A percentile compares a stretch with the other conserved stretches of the same genome.
Evolutionary conservation across 2,329 filamentous ascomycete genomes (phyloP).

Genomic region (Phaeosphaeriaceae sp.): DNA sequence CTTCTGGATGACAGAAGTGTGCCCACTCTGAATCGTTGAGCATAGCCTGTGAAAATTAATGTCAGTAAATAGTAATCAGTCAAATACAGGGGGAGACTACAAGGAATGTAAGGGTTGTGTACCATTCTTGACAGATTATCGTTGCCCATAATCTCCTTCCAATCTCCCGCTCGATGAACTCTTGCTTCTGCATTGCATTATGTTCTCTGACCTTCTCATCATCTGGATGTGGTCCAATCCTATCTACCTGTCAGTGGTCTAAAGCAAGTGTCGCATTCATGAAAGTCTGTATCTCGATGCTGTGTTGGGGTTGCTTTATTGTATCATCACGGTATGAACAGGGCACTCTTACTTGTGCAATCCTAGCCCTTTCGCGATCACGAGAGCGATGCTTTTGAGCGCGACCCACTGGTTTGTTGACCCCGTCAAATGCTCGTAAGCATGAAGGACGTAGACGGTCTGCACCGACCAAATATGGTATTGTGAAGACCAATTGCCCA

Average conservation of each 20-base stretch:
- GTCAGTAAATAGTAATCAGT: not conserved
- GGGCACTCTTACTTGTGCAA: slow-evolving; percentile 46
- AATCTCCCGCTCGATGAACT: slow-evolving; percentile 45
- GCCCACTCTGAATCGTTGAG: slow-evolving; percentile 51
- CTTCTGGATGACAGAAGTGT: slow-evolving; percentile 43
- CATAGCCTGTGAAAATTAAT: slow-evolving; percentile 33
- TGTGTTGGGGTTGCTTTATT: not conserved
- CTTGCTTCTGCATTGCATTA: slow-evolving; percentile 31
- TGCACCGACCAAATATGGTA: slow-evolving; percentile 50
- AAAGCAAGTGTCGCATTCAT: not conserved
- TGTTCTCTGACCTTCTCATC: slow-evolving; percentile 26
- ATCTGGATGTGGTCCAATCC: slow-evolving; percentile 36
- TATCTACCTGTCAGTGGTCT: slow-evolving; percentile 4
- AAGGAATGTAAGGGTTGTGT: not conserved
- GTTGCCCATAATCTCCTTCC: slow-evolving; percentile 52
- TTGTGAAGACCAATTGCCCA: slow-evolving; percentile 56
- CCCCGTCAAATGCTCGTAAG: slow-evolving; percentile 59
- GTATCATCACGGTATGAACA: not conserved
- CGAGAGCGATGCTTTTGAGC: slow-evolving; percentile 54
- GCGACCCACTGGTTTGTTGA: slow-evolving; percentile 58
- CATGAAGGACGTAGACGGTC: slow-evolving; percentile 58
- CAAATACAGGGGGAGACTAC: not conserved
- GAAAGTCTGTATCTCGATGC: not conserved
- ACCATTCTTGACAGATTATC: slow-evolving; percentile 53
- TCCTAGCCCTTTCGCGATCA: slow-evolving; percentile 58